Evolutionary conservation across 495 filamentous ascomycete species (phyloP).

Genomic region (Jackrogersella multiformis): DNA sequence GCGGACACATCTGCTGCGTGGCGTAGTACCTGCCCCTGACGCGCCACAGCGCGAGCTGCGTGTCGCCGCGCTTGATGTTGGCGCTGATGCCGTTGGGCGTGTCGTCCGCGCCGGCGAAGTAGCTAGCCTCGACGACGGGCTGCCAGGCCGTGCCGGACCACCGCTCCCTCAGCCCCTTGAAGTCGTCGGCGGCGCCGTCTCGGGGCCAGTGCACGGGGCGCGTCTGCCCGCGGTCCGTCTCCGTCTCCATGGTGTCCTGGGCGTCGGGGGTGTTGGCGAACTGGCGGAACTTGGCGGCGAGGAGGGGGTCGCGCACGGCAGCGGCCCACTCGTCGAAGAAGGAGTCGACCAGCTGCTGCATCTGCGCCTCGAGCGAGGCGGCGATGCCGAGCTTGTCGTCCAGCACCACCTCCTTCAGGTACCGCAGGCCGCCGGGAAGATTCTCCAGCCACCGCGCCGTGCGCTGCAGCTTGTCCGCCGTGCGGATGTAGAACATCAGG

Average conservation of each 20-base stretch:
- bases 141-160: constrained; percentile 87
- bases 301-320: constrained; percentile 73
- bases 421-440: constrained; percentile 85
- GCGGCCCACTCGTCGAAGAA: constrained; percentile 98
- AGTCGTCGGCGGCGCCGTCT: constrained; percentile 74
- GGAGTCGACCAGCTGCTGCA: constrained; percentile 86
- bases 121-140: constrained; percentile 75
- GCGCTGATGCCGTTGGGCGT: constrained; percentile 73
- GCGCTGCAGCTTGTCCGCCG: constrained; percentile 92
- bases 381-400: constrained; percentile 91
- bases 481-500: constrained; percentile 95
- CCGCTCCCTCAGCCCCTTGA: constrained; percentile 67
- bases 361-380: constrained; percentile 86
- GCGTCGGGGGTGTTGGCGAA: constrained; percentile 87
- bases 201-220: constrained; percentile 88
- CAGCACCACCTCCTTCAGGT: constrained; percentile 84
- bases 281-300: constrained; percentile 79
- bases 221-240: constrained; percentile 77
- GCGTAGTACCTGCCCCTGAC: constrained; percentile 84
- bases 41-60: constrained; percentile 91
- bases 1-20: constrained; percentile 98
- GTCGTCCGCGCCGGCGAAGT: constrained; percentile 73
- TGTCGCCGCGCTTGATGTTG: constrained; percentile 87
- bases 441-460: constrained; percentile 93
- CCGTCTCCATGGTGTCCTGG: constrained; percentile 73